phyloP scores from a whole-genome alignment of 345 rosid genomes.

The Toxicodendron radicans region DNA sequence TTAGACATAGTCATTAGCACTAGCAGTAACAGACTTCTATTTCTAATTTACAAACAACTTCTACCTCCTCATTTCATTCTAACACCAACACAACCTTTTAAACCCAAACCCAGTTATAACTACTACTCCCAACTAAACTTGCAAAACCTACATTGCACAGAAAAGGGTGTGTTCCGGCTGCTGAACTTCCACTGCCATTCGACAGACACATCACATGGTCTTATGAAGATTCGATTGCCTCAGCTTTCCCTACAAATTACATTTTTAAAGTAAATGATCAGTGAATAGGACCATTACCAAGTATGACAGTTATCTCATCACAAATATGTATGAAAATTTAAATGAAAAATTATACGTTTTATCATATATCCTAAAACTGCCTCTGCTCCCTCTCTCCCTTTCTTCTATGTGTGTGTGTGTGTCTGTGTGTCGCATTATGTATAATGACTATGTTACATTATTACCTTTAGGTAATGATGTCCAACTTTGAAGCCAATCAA shows the following conservation, averaged over 20 bases:
- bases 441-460: neutral
- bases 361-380: neutral
- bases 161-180: neutral
- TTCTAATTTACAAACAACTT: neutral
- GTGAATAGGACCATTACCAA: neutral
- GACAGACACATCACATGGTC: neutral
- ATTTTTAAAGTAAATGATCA: neutral
- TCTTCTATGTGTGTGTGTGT: neutral
- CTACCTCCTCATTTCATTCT: neutral
- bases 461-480: neutral
- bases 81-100: too few species aligned
- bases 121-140: neutral
- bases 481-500: slow-evolving; percentile 6
- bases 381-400: neutral
- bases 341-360: neutral
- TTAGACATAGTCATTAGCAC: neutral
- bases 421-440: neutral
- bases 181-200: neutral
- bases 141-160: neutral
- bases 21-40: neutral
- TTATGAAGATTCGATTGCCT: neutral
- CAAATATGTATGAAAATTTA: neutral
- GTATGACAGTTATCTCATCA: neutral
- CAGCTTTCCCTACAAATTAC: neutral
- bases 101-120: too few species aligned